These are phyloP conservation scores for Verticillium nonalfalfae DNA, from an alignment of 2,329 filamentous ascomycete species.

Conservation along the genomic window DNA sequence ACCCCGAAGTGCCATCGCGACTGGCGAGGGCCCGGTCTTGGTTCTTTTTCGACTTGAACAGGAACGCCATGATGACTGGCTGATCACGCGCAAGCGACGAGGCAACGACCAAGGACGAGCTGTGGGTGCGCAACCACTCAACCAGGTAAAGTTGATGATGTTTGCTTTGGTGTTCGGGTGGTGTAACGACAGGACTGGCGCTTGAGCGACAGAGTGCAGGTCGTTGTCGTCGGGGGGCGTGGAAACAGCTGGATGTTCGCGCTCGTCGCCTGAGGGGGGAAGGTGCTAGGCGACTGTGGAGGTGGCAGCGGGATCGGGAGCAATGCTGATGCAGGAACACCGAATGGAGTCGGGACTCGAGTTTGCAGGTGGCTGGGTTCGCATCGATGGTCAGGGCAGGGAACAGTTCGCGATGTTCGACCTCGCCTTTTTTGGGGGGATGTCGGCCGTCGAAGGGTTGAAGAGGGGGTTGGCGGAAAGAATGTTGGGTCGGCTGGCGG, in stretches of 20 bases:
- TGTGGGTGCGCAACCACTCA: conserved; percentile 9
- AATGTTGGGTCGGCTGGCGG: background rate
- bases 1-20: conserved; percentile 44
- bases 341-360: conserved; percentile 25
- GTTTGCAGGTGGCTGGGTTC: conserved; percentile 36
- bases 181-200: background rate
- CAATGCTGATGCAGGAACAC: conserved; percentile 13
- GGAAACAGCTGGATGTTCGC: background rate
- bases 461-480: conserved; percentile 4
- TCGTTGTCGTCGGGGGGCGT: background rate
- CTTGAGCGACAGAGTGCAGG: background rate
- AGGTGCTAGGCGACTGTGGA: background rate
- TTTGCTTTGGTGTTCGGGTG: background rate
- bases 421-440: conserved; percentile 26
- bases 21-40: conserved; percentile 54
- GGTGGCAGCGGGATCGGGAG: background rate
- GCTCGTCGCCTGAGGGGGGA: background rate
- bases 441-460: conserved; percentile 6
- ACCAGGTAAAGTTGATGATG: background rate
- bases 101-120: conserved; percentile 7
- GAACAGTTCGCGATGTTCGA: conserved; percentile 17
- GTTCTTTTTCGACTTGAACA: conserved; percentile 77
- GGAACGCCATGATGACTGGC: conserved; percentile 60
- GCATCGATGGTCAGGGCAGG: conserved; percentile 29
- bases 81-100: conserved; percentile 23